Evolutionary conservation across 2,329 filamentous ascomycete genomes (phyloP).

Genomic region (Trichocomaceae sp.): DNA sequence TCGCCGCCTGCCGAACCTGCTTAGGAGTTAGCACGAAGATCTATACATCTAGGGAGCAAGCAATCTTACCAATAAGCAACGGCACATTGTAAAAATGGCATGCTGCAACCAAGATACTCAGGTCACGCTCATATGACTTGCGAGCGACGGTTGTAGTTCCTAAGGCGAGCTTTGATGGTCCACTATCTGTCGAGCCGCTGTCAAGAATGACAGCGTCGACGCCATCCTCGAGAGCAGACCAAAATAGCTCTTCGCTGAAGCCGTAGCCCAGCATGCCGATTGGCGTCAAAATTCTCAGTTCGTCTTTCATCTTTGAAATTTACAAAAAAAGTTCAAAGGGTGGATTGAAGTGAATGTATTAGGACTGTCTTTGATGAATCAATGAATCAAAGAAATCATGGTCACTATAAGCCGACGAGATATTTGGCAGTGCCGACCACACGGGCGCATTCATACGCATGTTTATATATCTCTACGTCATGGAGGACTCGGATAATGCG

Average conservation of each 20-base stretch:
- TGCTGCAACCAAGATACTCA: constrained; percentile 34
- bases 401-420: no score
- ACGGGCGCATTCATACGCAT: background rate
- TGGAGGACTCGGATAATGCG: background rate
- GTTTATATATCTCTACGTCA: background rate
- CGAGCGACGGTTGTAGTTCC: constrained; percentile 32
- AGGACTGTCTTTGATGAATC: background rate
- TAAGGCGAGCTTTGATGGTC: constrained; percentile 22
- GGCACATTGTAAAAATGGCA: constrained; percentile 31
- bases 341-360: background rate
- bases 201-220: constrained; percentile 22
- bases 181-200: constrained; percentile 24
- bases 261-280: constrained; percentile 47
- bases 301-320: background rate
- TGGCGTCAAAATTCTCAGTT: constrained; percentile 34
- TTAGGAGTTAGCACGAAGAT: background rate
- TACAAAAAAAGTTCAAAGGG: no score
- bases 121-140: constrained; percentile 38
- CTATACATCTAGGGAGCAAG: background rate
- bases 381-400: background rate
- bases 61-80: constrained; percentile 28
- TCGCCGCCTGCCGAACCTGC: constrained; percentile 41
- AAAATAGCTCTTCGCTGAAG: constrained; percentile 28
- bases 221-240: constrained; percentile 38
- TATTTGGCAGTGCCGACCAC: no score